Percentiles rank a stretch among this genome's conserved stretches.
phyloP scores from a whole-genome alignment of 495 filamentous ascomycete genomes.

The Sphaerosporella brunnea region DNA sequence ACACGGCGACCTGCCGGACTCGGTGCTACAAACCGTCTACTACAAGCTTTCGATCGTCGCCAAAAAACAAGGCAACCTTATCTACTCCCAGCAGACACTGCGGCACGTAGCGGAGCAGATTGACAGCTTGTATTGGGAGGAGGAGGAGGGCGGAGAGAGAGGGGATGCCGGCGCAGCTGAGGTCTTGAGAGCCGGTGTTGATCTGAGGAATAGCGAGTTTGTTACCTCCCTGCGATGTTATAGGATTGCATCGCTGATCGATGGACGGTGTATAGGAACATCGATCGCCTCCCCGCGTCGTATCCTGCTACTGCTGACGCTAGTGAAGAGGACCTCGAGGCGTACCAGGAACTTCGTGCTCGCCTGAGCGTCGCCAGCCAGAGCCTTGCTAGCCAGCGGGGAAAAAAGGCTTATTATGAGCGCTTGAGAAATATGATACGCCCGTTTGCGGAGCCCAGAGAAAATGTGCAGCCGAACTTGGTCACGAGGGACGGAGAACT shows the following conservation, averaged over 20 bases:
- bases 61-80: conserved; percentile 50
- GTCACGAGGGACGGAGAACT: conserved; percentile 57
- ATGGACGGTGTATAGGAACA: conserved; percentile 15
- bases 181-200: conserved; percentile 26
- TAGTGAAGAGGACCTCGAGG: conserved; percentile 16
- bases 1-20: conserved; percentile 34
- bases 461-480: conserved; percentile 58
- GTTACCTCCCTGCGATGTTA: too few relatives aligned
- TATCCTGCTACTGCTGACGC: conserved; percentile 11
- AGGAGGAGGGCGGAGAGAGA: conserved; percentile 27
- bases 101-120: conserved; percentile 73
- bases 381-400: conserved; percentile 15
- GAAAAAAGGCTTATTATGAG: conserved; percentile 21
- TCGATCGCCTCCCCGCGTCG: conserved; percentile 17
- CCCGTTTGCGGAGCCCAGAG: conserved; percentile 29
- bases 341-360: conserved; percentile 21
- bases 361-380: conserved; percentile 10
- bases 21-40: conserved; percentile 38
- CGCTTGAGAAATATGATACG: conserved; percentile 26
- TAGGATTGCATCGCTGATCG: too few relatives aligned
- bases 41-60: conserved; percentile 47
- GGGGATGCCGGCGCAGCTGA: conserved; percentile 29
- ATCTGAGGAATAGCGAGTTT: conserved; percentile 25
- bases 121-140: conserved; percentile 50
- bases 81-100: conserved; percentile 56